Conservation (phyloP, 1,284 basidiomycete species). For the Mycena citricolor region DNA sequence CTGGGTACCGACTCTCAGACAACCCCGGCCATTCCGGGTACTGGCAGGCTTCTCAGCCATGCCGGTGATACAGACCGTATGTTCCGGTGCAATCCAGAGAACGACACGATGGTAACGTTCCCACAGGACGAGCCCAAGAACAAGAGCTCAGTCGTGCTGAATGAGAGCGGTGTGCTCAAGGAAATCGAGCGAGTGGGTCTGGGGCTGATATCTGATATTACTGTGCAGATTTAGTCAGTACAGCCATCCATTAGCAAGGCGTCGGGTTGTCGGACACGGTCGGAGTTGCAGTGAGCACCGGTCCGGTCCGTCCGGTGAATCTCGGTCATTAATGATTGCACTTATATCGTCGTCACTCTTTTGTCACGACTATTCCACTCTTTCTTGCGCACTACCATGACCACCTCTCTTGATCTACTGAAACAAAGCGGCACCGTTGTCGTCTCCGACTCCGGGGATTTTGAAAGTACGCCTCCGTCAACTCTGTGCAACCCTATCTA, state of each 20-base stretch:
- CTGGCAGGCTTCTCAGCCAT: constrained; percentile 76
- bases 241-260: too few relatives aligned
- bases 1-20: constrained; percentile 77
- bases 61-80: constrained; percentile 42
- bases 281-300: too few relatives aligned
- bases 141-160: constrained; percentile 69
- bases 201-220: constrained; percentile 63
- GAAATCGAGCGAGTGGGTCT: constrained; percentile 82
- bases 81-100: not conserved
- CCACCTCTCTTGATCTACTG: constrained; percentile 84
- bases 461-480: constrained; percentile 70
- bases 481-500: constrained; percentile 15
- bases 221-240: constrained; percentile 27
- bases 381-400: constrained; percentile 54
- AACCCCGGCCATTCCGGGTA: constrained; percentile 72
- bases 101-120: not conserved
- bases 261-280: too few relatives aligned
- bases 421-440: constrained; percentile 92
- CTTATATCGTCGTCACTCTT: too few relatives aligned
- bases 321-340: too few relatives aligned
- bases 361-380: too few relatives aligned
- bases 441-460: constrained; percentile 92
- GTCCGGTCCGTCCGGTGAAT: too few relatives aligned
- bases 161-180: constrained; percentile 65
- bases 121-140: constrained; percentile 49